phyloP scores from a whole-genome alignment of 352 stramenopile genomes.

The Globisporangium cystogenes region DNA sequence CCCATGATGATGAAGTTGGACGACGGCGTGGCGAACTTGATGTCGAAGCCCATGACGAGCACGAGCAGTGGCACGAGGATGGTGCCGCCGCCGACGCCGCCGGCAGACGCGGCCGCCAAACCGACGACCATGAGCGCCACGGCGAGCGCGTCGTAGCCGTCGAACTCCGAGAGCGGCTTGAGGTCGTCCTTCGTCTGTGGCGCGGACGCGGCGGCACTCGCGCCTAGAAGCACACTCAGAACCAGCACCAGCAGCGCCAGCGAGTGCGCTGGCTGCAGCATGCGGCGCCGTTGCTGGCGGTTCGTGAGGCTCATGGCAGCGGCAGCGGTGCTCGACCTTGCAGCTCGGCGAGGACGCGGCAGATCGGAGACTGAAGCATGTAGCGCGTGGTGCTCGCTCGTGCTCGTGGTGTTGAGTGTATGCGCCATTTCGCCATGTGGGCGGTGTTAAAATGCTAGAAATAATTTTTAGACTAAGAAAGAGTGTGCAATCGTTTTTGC shows the following conservation, averaged over 20 bases:
- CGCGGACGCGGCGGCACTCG: not conserved
- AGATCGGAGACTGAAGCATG: not conserved
- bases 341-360: not conserved
- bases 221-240: not conserved
- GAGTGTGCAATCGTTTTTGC: too few species aligned
- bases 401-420: not conserved
- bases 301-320: not conserved
- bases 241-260: not conserved
- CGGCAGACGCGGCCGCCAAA: constrained; percentile 37
- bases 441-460: too few species aligned
- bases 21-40: constrained; percentile 55
- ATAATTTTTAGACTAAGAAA: too few species aligned
- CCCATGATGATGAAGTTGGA: constrained; percentile 64
- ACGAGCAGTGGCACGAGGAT: constrained; percentile 58
- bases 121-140: constrained; percentile 46
- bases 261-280: not conserved
- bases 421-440: not conserved
- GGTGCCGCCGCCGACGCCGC: constrained; percentile 38
- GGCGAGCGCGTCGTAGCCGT: constrained; percentile 33
- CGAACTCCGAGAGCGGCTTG: constrained; percentile 29
- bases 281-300: too few species aligned
- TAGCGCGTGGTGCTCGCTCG: not conserved
- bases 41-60: constrained; percentile 61
- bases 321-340: too few species aligned
- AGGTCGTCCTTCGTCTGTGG: constrained; percentile 15